Evolutionary conservation across 108 stramenopile genomes (phyloP).

Genomic region (Skeletonema potamos): DNA sequence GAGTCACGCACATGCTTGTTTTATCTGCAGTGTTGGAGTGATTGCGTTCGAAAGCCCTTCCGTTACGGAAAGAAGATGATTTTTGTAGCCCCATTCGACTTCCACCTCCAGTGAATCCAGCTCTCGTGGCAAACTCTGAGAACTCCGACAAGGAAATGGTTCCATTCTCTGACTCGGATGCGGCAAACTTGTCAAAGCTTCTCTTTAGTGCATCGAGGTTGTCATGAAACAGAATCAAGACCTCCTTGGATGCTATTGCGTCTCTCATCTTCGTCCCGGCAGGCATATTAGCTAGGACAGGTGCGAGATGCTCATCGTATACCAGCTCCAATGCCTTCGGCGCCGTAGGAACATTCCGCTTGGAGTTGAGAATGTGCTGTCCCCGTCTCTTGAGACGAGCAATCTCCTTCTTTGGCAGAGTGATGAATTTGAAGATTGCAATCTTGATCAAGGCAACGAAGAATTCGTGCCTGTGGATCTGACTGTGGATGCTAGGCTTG

Average conservation of each 20-base stretch:
- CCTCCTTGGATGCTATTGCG: slow-evolving; percentile 17
- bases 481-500: slow-evolving; percentile 14
- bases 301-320: slow-evolving; percentile 7
- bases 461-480: slow-evolving; percentile 15
- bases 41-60: not conserved
- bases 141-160: slow-evolving; percentile 8
- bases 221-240: slow-evolving; percentile 16
- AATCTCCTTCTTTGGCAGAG: slow-evolving; percentile 11
- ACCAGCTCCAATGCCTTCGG: slow-evolving; percentile 17
- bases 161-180: not conserved
- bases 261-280: slow-evolving; percentile 1
- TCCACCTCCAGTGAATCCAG: slow-evolving; percentile 15
- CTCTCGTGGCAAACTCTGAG: not conserved
- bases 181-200: not conserved
- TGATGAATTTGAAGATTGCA: slow-evolving; percentile 15
- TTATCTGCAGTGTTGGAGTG: not conserved
- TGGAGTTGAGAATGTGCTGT: not conserved
- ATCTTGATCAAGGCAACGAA: slow-evolving; percentile 24
- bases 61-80: not conserved
- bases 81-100: not conserved
- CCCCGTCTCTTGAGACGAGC: slow-evolving; percentile 8
- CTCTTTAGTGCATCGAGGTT: not conserved
- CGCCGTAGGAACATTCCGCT: slow-evolving; percentile 14
- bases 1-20: slow-evolving; percentile 2
- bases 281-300: slow-evolving; percentile 14